These are phyloP conservation scores for Piper betle DNA, from an alignment of 164 flowering plant genomes.

Conservation along the genomic window DNA sequence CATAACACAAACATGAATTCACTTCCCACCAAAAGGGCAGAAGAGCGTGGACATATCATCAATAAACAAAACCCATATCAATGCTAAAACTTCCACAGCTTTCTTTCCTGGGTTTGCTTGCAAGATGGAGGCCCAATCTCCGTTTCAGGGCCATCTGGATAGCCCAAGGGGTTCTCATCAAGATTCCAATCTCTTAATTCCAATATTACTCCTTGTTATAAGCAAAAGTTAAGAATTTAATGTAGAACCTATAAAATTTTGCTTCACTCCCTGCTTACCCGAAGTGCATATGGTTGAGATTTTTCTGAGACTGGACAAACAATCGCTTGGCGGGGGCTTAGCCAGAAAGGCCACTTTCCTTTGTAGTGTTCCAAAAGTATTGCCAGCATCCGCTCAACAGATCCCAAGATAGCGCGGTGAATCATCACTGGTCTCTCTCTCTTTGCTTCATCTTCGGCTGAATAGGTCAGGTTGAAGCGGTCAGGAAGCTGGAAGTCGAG, in stretches of 20 bases:
- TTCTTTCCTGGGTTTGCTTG: no score
- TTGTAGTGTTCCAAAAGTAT: slow-evolving; percentile 93
- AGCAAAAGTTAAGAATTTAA: no score
- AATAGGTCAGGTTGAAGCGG: slow-evolving; percentile 74
- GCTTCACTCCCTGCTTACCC: slow-evolving; percentile 23
- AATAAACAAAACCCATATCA: no score
- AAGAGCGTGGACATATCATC: no score
- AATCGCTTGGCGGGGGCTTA: slow-evolving; percentile 96
- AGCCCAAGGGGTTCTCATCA: no score
- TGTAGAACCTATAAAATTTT: neutral
- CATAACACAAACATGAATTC: no score
- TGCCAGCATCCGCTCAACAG: slow-evolving; percentile 98
- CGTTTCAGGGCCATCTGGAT: no score
- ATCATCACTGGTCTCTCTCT: slow-evolving; percentile 93
- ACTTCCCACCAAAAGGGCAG: no score
- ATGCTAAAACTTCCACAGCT: no score
- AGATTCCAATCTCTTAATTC: no score
- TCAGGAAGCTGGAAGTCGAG: slow-evolving; percentile 91
- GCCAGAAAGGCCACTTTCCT: slow-evolving; percentile 99
- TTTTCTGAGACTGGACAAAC: slow-evolving; percentile 93
- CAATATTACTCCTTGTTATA: no score
- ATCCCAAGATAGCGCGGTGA: slow-evolving; percentile 91
- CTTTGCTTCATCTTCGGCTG: slow-evolving; percentile 91
- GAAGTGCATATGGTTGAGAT: slow-evolving; percentile 56
- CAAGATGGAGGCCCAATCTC: no score